A percentile compares a stretch with the other conserved stretches of the same genome.
phyloP scores from a whole-genome alignment of 257 asterid genomes.

The Solanum sitiens region DNA sequence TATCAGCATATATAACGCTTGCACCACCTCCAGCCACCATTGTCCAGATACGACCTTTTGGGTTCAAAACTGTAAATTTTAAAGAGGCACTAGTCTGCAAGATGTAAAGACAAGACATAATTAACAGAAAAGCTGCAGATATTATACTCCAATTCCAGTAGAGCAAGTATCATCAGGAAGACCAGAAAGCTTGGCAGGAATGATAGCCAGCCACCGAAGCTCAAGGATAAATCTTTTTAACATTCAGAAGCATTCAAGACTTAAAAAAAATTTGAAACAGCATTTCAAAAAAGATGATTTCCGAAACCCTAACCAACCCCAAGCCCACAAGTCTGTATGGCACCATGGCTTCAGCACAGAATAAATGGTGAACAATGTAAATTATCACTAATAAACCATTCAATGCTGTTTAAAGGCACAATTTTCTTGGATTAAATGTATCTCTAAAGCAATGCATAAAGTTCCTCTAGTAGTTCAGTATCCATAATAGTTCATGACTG shows the following conservation, averaged over 20 bases:
- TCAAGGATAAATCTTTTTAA: neutral
- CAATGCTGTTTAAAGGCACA: neutral
- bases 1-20: slow-evolving; percentile 92
- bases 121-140: neutral
- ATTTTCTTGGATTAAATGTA: neutral
- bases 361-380: neutral
- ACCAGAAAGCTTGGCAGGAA: neutral
- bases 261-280: neutral
- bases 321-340: neutral
- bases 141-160: neutral
- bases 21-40: slow-evolving; percentile 99
- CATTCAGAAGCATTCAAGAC: neutral
- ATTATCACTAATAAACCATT: neutral
- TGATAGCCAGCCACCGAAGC: neutral
- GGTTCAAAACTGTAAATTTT: slow-evolving; percentile 88
- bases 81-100: slow-evolving; percentile 91
- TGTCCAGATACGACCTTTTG: slow-evolving; percentile 96
- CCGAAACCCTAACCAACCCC: neutral
- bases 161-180: neutral
- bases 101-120: neutral
- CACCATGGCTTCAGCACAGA: neutral
- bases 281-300: neutral
- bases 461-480: neutral
- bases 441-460: neutral
- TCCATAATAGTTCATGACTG: neutral